Evolutionary conservation across 140 eudicot genomes (phyloP), one percentile per base, ranked within the genome.

Genomic region (Anethum foeniculum): DNA sequence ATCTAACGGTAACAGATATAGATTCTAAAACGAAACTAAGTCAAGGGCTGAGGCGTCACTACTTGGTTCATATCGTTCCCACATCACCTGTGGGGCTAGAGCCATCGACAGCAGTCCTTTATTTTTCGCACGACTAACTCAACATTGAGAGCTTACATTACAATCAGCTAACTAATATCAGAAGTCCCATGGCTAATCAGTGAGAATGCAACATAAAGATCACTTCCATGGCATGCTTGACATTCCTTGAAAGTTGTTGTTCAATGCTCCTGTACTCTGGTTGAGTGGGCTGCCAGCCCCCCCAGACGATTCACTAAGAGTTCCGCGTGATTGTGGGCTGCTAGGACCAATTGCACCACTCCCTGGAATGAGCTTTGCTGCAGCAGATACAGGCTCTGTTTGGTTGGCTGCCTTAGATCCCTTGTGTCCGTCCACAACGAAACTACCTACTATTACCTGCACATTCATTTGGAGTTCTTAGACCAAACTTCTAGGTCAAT

Each of bases 391-490:
- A 38, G 88, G 87, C 52, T 90, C 93, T 72, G 75, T 75, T n/a
- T 90, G 88, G 80, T 86, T 89, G 73, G 73, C 82, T 18, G 64
- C 58, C 84, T 80, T 87, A 0, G 85, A 73, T 68, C 91, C 93
- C 85, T 87, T 88, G 25, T 78, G 67, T 43, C 78, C 88, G 64
- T 90, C 93, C 46, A 93, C 89, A 41, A 88, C 79, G 72, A 90
- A 92, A 84, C 97, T 92, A 52, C 97, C 97, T 7, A 92, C 97
- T 51, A 92, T 86, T 7, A 92, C 96, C 97, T 90, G 91, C 80
- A 75, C 41, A 62, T 62, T 62, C 69, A 62, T n/a, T 62, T 62
- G 69, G 18, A 62, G 69, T n/a, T 62, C 32, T 25, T n/a, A 60
- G 68, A 8, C 11, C 32, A 60, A 60, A 60, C 15, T 60, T 60